Evolutionary conservation across 129 eudicot species (phyloP).

Genomic region (Centaurea solstitialis): DNA sequence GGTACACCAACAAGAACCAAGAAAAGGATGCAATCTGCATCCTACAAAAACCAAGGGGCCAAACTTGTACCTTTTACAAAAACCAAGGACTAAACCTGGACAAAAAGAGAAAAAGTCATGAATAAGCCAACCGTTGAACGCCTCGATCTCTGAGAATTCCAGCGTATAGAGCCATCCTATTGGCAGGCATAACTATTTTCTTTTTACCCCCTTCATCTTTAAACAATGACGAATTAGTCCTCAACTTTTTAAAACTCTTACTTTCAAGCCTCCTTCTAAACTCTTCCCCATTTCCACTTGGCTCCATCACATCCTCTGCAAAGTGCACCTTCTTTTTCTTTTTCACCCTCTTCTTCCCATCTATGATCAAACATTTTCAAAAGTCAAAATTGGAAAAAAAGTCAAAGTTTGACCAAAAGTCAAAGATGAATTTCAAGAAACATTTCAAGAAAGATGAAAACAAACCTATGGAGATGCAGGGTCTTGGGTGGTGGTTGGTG

Average conservation of each 20-base stretch:
- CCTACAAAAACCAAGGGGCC: not conserved
- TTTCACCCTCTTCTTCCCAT: constrained; percentile 44
- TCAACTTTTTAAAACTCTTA: constrained; percentile 13
- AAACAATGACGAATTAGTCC: constrained; percentile 22
- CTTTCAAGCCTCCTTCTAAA: constrained; percentile 49
- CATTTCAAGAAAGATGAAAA: constrained; percentile 17
- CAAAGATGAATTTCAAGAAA: not conserved
- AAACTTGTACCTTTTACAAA: constrained; percentile 19
- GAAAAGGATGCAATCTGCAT: constrained; percentile 5
- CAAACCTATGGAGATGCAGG: constrained; percentile 73
- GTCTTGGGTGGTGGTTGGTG: constrained; percentile 38
- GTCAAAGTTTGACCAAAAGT: constrained; percentile 20
- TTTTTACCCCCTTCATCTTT: constrained; percentile 36
- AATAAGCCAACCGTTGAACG: constrained; percentile 51
- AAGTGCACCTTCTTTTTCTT: constrained; percentile 84
- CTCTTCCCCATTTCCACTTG: constrained; percentile 68
- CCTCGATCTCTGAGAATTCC: constrained; percentile 74
- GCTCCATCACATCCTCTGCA: constrained; percentile 89
- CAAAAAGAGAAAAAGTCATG: constrained; percentile 25
- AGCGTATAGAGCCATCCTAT: constrained; percentile 68
- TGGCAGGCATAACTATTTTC: constrained; percentile 58
- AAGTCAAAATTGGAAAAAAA: not conserved
- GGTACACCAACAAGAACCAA: not conserved
- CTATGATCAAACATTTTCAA: constrained; percentile 1
- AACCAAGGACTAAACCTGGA: not conserved